These are phyloP conservation scores for Begonia loranthoides DNA, from an alignment of 306 rosid species.

Conservation along the genomic window DNA sequence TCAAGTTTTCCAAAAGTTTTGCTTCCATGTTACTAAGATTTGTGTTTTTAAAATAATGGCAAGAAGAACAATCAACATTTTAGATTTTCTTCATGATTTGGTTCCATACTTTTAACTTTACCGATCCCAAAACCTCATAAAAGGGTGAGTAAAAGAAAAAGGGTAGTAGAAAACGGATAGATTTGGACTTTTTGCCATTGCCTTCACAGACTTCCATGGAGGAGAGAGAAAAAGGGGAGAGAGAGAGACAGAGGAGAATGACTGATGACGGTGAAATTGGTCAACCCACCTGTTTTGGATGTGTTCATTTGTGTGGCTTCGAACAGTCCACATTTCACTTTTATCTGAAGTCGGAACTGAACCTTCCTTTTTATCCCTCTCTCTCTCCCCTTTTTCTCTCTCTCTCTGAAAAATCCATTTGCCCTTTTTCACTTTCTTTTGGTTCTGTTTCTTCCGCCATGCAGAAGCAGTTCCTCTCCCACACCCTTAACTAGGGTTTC, in stretches of 20 bases:
- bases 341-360: slow-evolving; percentile 21
- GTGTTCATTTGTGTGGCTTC: slow-evolving; percentile 75
- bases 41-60: too few species aligned
- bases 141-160: neutral
- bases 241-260: slow-evolving; percentile 9
- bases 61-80: too few species aligned
- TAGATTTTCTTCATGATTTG: too few species aligned
- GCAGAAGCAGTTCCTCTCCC: slow-evolving; percentile 21
- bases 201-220: slow-evolving; percentile 14
- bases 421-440: too few species aligned
- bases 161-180: neutral
- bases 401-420: neutral
- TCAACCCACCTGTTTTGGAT: slow-evolving; percentile 90
- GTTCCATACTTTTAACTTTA: too few species aligned
- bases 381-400: neutral
- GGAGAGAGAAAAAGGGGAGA: slow-evolving; percentile 1
- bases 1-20: too few species aligned
- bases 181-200: neutral
- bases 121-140: too few species aligned
- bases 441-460: slow-evolving; percentile 24
- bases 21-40: too few species aligned
- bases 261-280: slow-evolving; percentile 6
- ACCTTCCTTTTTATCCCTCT: neutral
- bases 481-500: slow-evolving; percentile 50
- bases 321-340: slow-evolving; percentile 65